Evolutionary conservation across 345 rosid genomes (phyloP).

Genomic region (Aquilaria malaccensis): DNA sequence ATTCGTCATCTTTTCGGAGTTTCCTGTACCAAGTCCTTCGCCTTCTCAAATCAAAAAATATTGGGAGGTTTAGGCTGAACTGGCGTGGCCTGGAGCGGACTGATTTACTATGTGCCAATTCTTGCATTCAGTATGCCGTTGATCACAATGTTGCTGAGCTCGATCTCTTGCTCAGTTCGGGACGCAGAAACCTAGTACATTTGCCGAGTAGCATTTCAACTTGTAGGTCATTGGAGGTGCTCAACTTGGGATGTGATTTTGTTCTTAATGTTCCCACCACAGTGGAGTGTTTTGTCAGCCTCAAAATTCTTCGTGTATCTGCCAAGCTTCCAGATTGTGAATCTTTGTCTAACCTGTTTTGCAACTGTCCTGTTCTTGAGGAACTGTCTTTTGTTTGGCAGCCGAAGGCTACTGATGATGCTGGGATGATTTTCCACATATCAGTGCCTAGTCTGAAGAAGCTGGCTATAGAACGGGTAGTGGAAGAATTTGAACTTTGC

Average conservation of each 20-base stretch:
- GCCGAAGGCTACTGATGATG: neutral
- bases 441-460: neutral
- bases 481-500: neutral
- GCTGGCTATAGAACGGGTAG: neutral
- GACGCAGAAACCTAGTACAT: neutral
- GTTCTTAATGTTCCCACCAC: neutral
- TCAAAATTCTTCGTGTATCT: neutral
- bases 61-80: neutral
- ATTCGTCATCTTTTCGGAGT: neutral
- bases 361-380: neutral
- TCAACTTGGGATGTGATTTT: neutral
- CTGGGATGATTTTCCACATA: neutral
- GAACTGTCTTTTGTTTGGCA: neutral
- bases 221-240: neutral
- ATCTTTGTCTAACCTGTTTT: neutral
- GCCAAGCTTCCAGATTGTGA: neutral
- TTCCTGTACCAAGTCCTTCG: neutral
- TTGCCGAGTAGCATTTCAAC: neutral
- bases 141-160: neutral
- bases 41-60: neutral
- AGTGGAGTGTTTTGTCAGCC: neutral
- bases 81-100: too few species aligned
- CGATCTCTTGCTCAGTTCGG: neutral
- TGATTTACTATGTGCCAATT: neutral
- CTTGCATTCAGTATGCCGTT: neutral